Conservation (phyloP, 2,329 filamentous ascomycete genomes). For the Alternaria atra region DNA sequence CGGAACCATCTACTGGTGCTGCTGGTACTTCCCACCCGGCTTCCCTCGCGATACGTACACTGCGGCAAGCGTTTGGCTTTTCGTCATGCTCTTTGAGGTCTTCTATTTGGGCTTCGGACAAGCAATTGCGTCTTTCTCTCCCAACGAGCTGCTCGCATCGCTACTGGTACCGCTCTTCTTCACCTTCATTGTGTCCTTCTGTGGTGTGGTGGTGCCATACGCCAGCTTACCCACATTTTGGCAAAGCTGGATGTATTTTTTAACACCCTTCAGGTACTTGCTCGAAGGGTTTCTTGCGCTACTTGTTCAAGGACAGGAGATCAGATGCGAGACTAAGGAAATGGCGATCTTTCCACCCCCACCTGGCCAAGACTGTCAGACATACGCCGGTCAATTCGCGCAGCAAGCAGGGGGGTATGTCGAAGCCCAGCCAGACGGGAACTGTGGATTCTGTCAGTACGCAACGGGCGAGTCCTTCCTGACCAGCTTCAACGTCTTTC, state of each 20-base stretch:
- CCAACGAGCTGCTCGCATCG: constrained; percentile 72
- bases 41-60: constrained; percentile 66
- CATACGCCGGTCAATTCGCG: constrained; percentile 66
- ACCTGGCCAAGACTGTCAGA: constrained; percentile 65
- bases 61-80: constrained; percentile 69
- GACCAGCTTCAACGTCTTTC: constrained; percentile 67
- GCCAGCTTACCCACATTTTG: constrained; percentile 70
- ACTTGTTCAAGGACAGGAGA: constrained; percentile 63
- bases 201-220: constrained; percentile 77
- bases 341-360: constrained; percentile 69
- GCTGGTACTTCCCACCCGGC: constrained; percentile 63
- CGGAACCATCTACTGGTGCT: constrained; percentile 68
- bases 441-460: constrained; percentile 73
- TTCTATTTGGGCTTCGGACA: constrained; percentile 73
- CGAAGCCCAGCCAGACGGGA: constrained; percentile 60
- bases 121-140: constrained; percentile 71
- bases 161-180: constrained; percentile 75
- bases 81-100: constrained; percentile 72
- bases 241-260: constrained; percentile 59
- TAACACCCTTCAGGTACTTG: constrained; percentile 74
- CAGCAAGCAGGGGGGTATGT: constrained; percentile 68
- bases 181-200: constrained; percentile 75
- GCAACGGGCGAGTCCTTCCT: constrained; percentile 67
- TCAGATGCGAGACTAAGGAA: constrained; percentile 65
- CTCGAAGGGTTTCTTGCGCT: constrained; percentile 69